Evolutionary conservation across 2,329 filamentous ascomycete genomes (phyloP).

Genomic region (Juglanconis juglandina): DNA sequence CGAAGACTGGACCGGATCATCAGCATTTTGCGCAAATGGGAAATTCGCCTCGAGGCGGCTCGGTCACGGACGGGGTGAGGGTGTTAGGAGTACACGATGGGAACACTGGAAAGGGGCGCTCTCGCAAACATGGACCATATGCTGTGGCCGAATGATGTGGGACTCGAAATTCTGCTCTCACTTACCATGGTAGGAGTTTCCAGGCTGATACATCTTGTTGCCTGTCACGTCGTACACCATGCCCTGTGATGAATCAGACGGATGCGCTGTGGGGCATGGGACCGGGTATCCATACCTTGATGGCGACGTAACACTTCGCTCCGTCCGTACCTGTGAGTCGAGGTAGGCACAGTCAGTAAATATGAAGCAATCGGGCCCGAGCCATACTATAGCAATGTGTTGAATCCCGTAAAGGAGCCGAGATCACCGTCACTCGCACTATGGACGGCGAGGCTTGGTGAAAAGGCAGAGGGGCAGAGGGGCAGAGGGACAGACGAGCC

Average conservation of each 20-base stretch:
- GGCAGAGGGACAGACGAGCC: background rate
- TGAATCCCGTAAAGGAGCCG: background rate
- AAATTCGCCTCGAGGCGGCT: background rate
- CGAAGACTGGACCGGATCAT: slow-evolving; percentile 68
- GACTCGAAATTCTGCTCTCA: slow-evolving; percentile 11
- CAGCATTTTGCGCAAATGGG: background rate
- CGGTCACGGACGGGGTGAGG: background rate
- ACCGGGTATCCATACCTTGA: slow-evolving; percentile 55
- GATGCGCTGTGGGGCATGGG: slow-evolving; percentile 47
- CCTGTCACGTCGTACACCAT: slow-evolving; percentile 91
- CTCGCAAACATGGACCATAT: background rate
- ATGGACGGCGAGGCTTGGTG: background rate
- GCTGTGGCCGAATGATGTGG: background rate
- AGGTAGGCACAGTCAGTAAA: background rate
- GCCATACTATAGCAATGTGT: background rate
- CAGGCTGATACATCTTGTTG: slow-evolving; percentile 80
- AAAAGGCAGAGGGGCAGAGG: background rate
- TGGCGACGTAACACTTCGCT: slow-evolving; percentile 64
- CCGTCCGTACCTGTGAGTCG: slow-evolving; percentile 56
- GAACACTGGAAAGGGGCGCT: background rate
- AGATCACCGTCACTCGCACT: background rate
- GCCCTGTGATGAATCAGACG: slow-evolving; percentile 53
- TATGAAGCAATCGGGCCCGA: background rate
- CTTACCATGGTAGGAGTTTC: slow-evolving; percentile 81
- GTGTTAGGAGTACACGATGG: background rate